phyloP scores from a whole-genome alignment of 192 early-diverging fungal species.

The Coemansia sp. region DNA sequence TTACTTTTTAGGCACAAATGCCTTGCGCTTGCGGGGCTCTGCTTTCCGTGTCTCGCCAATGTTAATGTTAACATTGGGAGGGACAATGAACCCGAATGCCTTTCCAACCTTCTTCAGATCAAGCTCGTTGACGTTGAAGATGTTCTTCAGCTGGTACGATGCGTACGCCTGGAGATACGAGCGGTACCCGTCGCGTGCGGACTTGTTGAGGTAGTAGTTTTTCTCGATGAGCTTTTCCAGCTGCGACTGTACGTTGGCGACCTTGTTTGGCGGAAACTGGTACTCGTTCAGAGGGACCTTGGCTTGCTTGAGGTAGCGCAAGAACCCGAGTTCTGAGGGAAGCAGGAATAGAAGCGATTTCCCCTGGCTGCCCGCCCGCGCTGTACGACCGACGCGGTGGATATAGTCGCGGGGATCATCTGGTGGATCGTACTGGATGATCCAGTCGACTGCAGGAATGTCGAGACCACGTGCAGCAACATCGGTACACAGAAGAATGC shows the following conservation, averaged over 20 bases:
- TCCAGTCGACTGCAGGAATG: conserved; percentile 98
- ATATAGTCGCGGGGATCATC: conserved; percentile 99
- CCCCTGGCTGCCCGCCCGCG: conserved; percentile 86
- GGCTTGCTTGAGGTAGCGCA: conserved; percentile 96
- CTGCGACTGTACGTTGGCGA: conserved; percentile 95
- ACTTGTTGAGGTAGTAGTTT: conserved; percentile 97
- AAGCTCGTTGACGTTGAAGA: conserved; percentile 89
- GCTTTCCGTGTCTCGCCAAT: conserved; percentile 50
- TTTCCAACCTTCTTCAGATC: conserved; percentile 91
- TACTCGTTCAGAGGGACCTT: conserved; percentile 99
- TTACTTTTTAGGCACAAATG: conserved; percentile 32
- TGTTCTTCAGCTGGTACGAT: conserved; percentile 93
- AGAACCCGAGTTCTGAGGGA: conserved; percentile 92
- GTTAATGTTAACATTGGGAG: conserved; percentile 86
- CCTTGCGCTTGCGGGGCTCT: conserved; percentile 56
- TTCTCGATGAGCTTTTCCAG: conserved; percentile 96
- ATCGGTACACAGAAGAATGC: conserved; percentile 95
- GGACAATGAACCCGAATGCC: conserved; percentile 95
- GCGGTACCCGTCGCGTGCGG: conserved; percentile 94
- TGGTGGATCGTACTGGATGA: conserved; percentile 99
- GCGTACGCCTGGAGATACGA: conserved; percentile 96
- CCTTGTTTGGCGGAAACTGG: conserved; percentile 93
- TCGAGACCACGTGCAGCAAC: conserved; percentile 98
- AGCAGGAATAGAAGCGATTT: conserved; percentile 94
- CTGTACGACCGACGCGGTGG: conserved; percentile 95